Evolutionary conservation across 805 yeast genomes (phyloP), one percentile per base, ranked within the genome.

Genomic region (Limtongia smithiae): DNA sequence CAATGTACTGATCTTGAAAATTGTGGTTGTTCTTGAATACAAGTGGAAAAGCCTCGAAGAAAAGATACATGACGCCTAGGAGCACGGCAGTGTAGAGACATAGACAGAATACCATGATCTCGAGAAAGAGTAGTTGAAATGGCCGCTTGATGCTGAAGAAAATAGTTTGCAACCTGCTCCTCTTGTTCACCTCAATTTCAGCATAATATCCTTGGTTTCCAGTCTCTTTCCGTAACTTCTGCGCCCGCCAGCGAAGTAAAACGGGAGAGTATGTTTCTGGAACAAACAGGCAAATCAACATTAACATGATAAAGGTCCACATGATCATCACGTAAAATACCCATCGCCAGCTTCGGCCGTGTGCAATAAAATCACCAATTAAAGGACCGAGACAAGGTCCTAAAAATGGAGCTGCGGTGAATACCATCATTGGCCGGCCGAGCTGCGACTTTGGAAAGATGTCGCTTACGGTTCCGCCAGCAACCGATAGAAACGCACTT

Each of bases 191-290:
- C 42, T 75, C 79, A 12, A 69, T 40, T 0, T 75, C 73, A 4
- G 78, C 75, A 50, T 63, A 70, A 35, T 63, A 65, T 7, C 62
- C 54, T 9, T 60, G 45, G 50, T 72, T 70, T 1, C 73, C 74
- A 1, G 72, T 69, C 11, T 52, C 51, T 38, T 55, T 57, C 17
- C 95, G 79, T 56, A 85, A 62, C 62, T 68, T 74, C 48, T 66
- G 68, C 24, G 95, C 95, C 65, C 82, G 78, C 41, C 63, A 73
- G 62, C 80, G 81, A 54, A 85, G 70, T 46, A 87, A 81, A 8
- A 80, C 85, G 7, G 95, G 95, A 3, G 91, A 85, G 66, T 82
- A 85, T n/a, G 96, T 87, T 70, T 87, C 96, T 17, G 94, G 95
- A 28, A 87, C 77, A 17, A 75, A 61, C 3, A 78, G 40, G 3